Conservation (phyloP, 129 eudicot species). For the Ambrosia artemisiifolia region DNA sequence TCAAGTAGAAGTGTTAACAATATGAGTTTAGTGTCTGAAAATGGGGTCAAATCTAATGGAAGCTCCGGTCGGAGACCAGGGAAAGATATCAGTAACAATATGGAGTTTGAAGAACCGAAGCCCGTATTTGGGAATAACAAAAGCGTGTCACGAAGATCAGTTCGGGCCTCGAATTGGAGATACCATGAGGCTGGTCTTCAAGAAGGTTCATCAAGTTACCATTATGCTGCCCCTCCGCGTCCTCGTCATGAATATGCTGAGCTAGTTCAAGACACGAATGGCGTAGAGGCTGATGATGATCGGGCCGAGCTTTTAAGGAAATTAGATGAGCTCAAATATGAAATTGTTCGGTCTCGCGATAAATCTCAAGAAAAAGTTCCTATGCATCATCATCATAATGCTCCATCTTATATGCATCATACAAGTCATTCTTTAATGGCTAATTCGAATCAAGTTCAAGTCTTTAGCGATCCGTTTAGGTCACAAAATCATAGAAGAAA, state of each 20-base stretch:
- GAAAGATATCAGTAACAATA: constrained; percentile 16
- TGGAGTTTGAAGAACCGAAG: constrained; percentile 41
- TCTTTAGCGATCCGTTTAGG: constrained; percentile 51
- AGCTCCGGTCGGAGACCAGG: constrained; percentile 42
- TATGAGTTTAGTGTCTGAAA: constrained; percentile 47
- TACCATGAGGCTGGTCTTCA: constrained; percentile 34
- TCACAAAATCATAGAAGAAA: constrained; percentile 48
- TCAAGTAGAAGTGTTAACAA: too few species aligned
- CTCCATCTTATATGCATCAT: constrained; percentile 40
- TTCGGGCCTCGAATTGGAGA: constrained; percentile 33
- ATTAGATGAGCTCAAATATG: constrained; percentile 79
- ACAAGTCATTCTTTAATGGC: constrained; percentile 38
- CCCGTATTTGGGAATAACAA: not conserved
- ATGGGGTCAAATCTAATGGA: constrained; percentile 44
- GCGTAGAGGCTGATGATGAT: constrained; percentile 46
- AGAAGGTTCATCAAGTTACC: constrained; percentile 50
- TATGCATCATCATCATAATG: constrained; percentile 22
- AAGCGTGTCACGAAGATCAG: constrained; percentile 37
- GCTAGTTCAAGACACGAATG: constrained; percentile 29
- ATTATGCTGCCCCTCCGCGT: constrained; percentile 28
- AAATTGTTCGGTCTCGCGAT: constrained; percentile 63
- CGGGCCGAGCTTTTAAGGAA: constrained; percentile 71
- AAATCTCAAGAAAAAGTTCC: constrained; percentile 56
- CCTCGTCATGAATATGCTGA: constrained; percentile 39
- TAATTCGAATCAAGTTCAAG: constrained; percentile 43